Conservation (phyloP, 2,329 filamentous ascomycete genomes). For the Fusarium duplospermum region DNA sequence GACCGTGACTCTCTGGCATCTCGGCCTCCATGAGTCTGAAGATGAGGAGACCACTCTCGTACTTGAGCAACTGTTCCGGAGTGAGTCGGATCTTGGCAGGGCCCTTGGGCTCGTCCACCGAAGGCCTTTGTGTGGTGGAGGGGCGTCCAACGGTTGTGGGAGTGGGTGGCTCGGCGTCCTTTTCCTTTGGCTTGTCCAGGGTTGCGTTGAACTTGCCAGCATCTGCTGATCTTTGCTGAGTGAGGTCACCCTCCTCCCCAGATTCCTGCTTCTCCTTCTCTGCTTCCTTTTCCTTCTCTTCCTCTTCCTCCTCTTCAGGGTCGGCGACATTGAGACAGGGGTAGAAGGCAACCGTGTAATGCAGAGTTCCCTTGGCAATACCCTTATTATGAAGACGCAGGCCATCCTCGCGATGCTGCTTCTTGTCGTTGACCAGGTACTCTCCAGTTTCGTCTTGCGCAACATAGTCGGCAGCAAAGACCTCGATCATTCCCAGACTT, state of each 20-base stretch:
- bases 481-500: slow-evolving; percentile 83
- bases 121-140: slow-evolving; percentile 50
- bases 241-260: slow-evolving; percentile 25
- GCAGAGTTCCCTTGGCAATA: slow-evolving; percentile 80
- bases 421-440: slow-evolving; percentile 82
- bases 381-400: slow-evolving; percentile 80
- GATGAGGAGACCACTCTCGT: slow-evolving; percentile 92
- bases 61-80: slow-evolving; percentile 82
- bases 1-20: slow-evolving; percentile 78
- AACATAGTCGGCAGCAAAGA: slow-evolving; percentile 83
- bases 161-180: slow-evolving; percentile 41
- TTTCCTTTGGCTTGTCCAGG: slow-evolving; percentile 46
- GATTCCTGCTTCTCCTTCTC: slow-evolving; percentile 32
- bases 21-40: slow-evolving; percentile 95
- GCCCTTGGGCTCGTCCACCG: slow-evolving; percentile 61
- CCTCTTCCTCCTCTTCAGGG: slow-evolving; percentile 83
- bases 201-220: slow-evolving; percentile 60
- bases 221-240: slow-evolving; percentile 36
- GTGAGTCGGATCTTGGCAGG: slow-evolving; percentile 82
- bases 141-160: slow-evolving; percentile 59
- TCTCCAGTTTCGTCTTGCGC: slow-evolving; percentile 82
- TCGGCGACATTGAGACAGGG: slow-evolving; percentile 89
- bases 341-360: slow-evolving; percentile 89
- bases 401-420: slow-evolving; percentile 73
- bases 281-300: slow-evolving; percentile 53